Evolutionary conservation across 495 filamentous ascomycete genomes (phyloP), one percentile per base, ranked within the genome.

Genomic region (Durotheca rogersii): DNA sequence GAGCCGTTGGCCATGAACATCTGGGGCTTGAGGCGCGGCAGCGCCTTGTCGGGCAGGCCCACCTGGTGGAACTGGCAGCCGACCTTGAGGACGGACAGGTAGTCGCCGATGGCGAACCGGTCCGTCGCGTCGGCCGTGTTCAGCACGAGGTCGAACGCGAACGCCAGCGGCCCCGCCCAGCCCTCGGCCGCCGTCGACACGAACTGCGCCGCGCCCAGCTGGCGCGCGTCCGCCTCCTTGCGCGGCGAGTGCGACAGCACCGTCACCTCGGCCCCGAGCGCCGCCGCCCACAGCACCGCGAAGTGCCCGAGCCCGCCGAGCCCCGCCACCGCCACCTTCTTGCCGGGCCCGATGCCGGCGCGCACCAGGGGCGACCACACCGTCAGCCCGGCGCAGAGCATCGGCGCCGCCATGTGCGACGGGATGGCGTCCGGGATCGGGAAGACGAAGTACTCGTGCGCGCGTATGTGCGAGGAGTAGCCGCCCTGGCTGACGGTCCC

Each of bases 361-460:
- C 83, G 75, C 4, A 83, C 78, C 0, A 91, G 71, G 0, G 87
- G 85, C 17, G 77, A 80, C 70, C 82, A 91, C 1, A 79, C 79
- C 1, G 88, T 91, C 23, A 90, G 60, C 30, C 88, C 87, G 18
- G 86, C 87, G 64, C 89, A 94, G 51, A 92, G 76, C 74, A 95
- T 84, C 0, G 89, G 89, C 6, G 85, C 89, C 4, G 84, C 88
- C 2, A 80, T 60, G 36, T 76, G 71, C 12, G 74, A 81, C 2
- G 79, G 68, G 25, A 92, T 75, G 1, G 71, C 74, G 33, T 87
- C 82, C 2, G 87, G 88, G 47, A 92, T 88, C n/a, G 78, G 77
- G 71, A 90, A 88, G 25, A 75, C 75, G 59, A 82, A 90, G 72
- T 86, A 85, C 65, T 89, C 81, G 64, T 89, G 88, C 0, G 83